Evolutionary conservation across 805 yeast species (phyloP).

Genomic region (Jamesozyma hellenica): DNA sequence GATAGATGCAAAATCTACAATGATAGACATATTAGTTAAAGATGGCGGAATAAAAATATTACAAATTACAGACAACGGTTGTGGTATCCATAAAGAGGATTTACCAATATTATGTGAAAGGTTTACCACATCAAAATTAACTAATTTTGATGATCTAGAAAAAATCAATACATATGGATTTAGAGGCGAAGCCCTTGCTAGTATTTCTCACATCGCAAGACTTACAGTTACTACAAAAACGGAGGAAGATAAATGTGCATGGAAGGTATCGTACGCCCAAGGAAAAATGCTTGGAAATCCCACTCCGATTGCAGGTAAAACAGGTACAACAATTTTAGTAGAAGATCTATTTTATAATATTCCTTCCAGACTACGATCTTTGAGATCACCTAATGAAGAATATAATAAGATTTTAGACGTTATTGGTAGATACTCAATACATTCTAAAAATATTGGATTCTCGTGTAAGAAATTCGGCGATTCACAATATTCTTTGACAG

Average conservation of each 20-base stretch:
- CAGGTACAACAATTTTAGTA: conserved; percentile 76
- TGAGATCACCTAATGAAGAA: conserved; percentile 63
- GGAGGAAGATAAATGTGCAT: conserved; percentile 50
- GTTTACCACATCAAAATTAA: conserved; percentile 82
- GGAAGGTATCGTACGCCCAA: conserved; percentile 54
- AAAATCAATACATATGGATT: conserved; percentile 78
- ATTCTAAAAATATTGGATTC: conserved; percentile 58
- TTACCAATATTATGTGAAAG: conserved; percentile 75
- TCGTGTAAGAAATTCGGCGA: conserved; percentile 76
- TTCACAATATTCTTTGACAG: conserved; percentile 51
- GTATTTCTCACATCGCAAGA: conserved; percentile 83
- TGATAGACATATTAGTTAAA: conserved; percentile 69
- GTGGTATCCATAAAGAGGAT: conserved; percentile 68
- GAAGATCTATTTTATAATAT: conserved; percentile 86
- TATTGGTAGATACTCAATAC: conserved; percentile 73
- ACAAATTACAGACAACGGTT: conserved; percentile 84
- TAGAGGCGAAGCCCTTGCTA: conserved; percentile 93
- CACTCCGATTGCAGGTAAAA: conserved; percentile 72
- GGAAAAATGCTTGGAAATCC: conserved; percentile 55
- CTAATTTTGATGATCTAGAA: conserved; percentile 62
- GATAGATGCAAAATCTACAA: conserved; percentile 71
- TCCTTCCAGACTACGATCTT: conserved; percentile 63
- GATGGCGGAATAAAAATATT: conserved; percentile 86
- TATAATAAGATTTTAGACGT: conserved; percentile 70
- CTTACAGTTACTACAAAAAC: conserved; percentile 73